Evolutionary conservation across 2,329 filamentous ascomycete species (phyloP), one percentile per base, ranked within the genome.

Genomic region (Capronia americana): DNA sequence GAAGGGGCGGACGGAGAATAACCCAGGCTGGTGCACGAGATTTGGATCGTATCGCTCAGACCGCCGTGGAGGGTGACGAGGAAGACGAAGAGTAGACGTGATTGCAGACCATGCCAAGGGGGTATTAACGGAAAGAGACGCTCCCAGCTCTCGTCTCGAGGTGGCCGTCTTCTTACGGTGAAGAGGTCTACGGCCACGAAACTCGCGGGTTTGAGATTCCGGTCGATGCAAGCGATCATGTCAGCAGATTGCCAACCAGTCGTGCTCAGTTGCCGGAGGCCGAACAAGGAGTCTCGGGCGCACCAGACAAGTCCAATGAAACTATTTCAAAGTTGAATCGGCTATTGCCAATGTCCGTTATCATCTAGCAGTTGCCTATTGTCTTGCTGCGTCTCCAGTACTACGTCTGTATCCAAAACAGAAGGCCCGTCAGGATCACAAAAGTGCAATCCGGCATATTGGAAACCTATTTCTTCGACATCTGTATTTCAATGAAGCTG

Each of bases 11-110:
- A 79, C 92, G 95, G 80, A 90, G 95, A 83, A 98, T 99, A 85
- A 98, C 95, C 78, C 93, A 98, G 88, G 89, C 89, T 79, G 95
- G 95, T 80, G 93, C 97, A 89, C 92, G 95, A 87, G 95, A 99
- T 91, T 88, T 99, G 88, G 95, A 98, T 87, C 94, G 87, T 83
- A 93, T 94, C 77, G 91, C 91, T 79, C 90, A 91, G 86, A 93
- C 90, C 79, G 91, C 88, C 65, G 86, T 88, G 75, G 88, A 91
- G 85, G 88, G 86, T 70, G 88, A 90, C 69, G 88, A 90, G 79
- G 88, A 88, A 75, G 83, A 84, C 63, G 85, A 87, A 67, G 86
- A 88, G 41, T 64, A 65, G 51, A 64, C 14, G 44, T 48, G 53
- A n/a, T 59, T 61, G 53, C 34, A 63, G 23, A 48, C 44, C 26